Conservation (phyloP, 257 asterid genomes). For the Thymus mandschuricus region DNA sequence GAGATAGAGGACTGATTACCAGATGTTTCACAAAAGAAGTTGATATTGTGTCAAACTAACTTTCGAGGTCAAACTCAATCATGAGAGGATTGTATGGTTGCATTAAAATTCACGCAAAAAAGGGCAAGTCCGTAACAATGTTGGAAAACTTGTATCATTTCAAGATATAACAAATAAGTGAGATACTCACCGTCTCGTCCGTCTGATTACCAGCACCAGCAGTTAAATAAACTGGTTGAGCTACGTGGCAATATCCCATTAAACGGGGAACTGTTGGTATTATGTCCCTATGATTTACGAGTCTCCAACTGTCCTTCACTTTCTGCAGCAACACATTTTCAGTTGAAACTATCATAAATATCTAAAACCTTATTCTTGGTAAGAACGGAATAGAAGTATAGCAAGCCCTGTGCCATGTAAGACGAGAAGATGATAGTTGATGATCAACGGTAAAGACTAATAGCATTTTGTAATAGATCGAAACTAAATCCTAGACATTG, state of each 20-base stretch:
- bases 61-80: neutral
- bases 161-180: slow-evolving; percentile 10
- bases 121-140: no score
- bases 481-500: neutral
- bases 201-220: slow-evolving; percentile 66
- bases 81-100: neutral
- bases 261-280: slow-evolving; percentile 98
- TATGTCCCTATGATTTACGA: slow-evolving; percentile 94
- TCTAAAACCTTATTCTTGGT: neutral
- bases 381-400: slow-evolving; percentile 1
- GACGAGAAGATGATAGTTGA: neutral
- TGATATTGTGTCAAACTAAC: neutral
- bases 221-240: slow-evolving; percentile 89
- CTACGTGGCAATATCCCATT: slow-evolving; percentile 99
- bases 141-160: neutral
- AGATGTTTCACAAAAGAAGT: neutral
- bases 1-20: neutral
- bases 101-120: neutral
- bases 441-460: neutral
- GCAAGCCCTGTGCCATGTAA: neutral
- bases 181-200: slow-evolving; percentile 49
- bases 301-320: slow-evolving; percentile 92
- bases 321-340: slow-evolving; percentile 49
- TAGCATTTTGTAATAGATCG: neutral
- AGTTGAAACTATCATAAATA: no score